These are phyloP conservation scores for Senna siamea DNA, from an alignment of 306 rosid genomes.

Conservation along the genomic window DNA sequence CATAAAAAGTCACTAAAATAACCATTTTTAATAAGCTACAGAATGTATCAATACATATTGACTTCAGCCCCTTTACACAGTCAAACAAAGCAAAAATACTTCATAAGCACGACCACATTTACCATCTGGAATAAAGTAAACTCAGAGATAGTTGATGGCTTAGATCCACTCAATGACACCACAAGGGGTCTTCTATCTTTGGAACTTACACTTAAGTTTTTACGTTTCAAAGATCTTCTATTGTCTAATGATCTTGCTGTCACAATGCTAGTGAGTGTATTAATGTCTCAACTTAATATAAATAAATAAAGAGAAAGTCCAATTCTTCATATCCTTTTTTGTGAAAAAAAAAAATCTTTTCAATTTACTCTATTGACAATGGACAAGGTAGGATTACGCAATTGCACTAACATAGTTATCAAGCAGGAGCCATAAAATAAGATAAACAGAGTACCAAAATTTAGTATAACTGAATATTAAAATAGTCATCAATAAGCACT, in stretches of 20 bases:
- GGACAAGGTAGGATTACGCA: not conserved
- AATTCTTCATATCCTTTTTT: no score
- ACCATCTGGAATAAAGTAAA: conserved; percentile 14
- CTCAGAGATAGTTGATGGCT: conserved; percentile 9
- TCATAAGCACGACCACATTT: not conserved
- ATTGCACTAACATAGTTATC: no score
- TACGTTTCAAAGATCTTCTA: no score
- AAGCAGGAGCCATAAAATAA: conserved; percentile 27
- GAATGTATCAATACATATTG: conserved; percentile 3
- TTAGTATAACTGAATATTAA: conserved; percentile 23
- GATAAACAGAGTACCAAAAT: conserved; percentile 16
- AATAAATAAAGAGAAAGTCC: not conserved
- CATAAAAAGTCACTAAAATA: not conserved
- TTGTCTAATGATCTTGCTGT: not conserved
- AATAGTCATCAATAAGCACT: conserved; percentile 4
- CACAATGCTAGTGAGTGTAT: not conserved
- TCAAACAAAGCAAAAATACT: not conserved
- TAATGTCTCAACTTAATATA: not conserved
- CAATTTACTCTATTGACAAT: not conserved
- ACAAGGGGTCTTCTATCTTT: not conserved
- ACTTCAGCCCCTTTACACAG: not conserved
- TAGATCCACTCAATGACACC: not conserved
- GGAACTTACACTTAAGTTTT: no score
- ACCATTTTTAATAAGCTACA: not conserved
- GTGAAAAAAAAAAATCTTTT: no score